Percentiles rank a stretch among this genome's conserved stretches.
phyloP scores from a whole-genome alignment of 345 rosid genomes.

The rapeseed (Brassica napus) region Da-Ae NC_063438.1:18880001-18880500 shows the following conservation, averaged over 20 bases:
- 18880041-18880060: too few species aligned
- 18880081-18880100: background rate
- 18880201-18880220: conserved; percentile 34
- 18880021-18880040: too few species aligned
- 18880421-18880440: conserved; percentile 7
- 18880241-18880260: conserved; percentile 38
- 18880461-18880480: background rate
- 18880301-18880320: conserved; percentile 41
- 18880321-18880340: conserved; percentile 39
- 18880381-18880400: conserved; percentile 9
- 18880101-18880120: conserved; percentile 18
- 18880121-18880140: conserved; percentile 33
- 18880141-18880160: conserved; percentile 37
- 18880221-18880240: conserved; percentile 45
- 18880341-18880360: conserved; percentile 24
- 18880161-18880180: conserved; percentile 37
- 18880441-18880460: conserved; percentile 20
- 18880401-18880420: conserved; percentile 16
- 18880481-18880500: too few species aligned
- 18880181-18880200: background rate
- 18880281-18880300: conserved; percentile 33
- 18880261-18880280: conserved; percentile 36
- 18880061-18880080: too few species aligned
- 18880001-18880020: too few species aligned
- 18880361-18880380: conserved; percentile 15